phyloP scores from a whole-genome alignment of 768 basidiomycete species.

The Serpula lacrymans region DNA sequence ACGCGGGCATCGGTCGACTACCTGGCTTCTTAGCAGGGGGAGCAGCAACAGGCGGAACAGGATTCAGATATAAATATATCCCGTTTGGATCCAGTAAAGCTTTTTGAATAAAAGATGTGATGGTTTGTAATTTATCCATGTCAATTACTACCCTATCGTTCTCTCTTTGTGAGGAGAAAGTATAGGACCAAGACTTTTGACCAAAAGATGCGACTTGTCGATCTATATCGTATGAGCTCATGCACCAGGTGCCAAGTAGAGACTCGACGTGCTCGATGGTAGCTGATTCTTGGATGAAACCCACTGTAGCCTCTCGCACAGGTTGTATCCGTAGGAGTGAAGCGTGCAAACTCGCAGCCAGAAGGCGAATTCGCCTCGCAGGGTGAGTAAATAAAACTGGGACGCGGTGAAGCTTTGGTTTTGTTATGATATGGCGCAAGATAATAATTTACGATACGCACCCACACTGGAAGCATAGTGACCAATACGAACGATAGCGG shows the following conservation, averaged over 20 bases:
- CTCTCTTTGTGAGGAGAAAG: slow-evolving; percentile 17
- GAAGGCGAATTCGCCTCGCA: slow-evolving; percentile 66
- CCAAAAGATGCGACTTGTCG: slow-evolving; percentile 52
- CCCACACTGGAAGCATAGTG: slow-evolving; percentile 77
- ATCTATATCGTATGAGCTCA: slow-evolving; percentile 71
- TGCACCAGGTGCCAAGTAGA: slow-evolving; percentile 70
- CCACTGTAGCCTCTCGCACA: slow-evolving; percentile 46
- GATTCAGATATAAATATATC: slow-evolving; percentile 61
- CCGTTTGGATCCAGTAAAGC: slow-evolving; percentile 59
- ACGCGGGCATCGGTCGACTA: slow-evolving; percentile 15
- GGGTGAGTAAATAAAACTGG: slow-evolving; percentile 79
- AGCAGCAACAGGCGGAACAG: slow-evolving; percentile 43
- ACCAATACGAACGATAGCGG: slow-evolving; percentile 32
- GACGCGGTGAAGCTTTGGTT: slow-evolving; percentile 77
- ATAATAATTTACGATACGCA: slow-evolving; percentile 38
- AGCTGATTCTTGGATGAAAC: slow-evolving; percentile 47
- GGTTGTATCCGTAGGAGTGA: slow-evolving; percentile 57
- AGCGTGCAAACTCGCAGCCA: slow-evolving; percentile 58
- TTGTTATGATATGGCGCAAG: slow-evolving; percentile 3
- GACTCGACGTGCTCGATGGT: slow-evolving; percentile 49
- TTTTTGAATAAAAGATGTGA: slow-evolving; percentile 51
- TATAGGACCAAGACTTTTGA: slow-evolving; percentile 50
- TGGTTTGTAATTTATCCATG: no score
- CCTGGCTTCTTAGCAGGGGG: slow-evolving; percentile 31
- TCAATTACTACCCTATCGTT: no score